Evolutionary conservation across 345 rosid species (phyloP).

Genomic region (Luvunga scandens): DNA sequence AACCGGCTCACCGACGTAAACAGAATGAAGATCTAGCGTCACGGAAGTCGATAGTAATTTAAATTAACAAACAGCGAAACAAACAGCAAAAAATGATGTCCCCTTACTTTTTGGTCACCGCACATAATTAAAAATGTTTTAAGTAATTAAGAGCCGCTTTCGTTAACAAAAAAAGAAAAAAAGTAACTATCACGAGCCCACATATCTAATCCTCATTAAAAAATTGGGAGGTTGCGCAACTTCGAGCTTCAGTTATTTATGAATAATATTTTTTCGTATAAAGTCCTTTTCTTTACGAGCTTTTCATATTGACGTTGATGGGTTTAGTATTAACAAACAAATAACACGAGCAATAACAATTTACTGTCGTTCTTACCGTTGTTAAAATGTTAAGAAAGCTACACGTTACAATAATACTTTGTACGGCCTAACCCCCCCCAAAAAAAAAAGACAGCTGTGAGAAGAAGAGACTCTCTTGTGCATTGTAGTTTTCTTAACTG

Average conservation of each 20-base stretch:
- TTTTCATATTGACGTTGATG: no score
- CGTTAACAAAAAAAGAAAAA: no score
- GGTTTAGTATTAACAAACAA: no score
- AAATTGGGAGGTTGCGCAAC: background rate
- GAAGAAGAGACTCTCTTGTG: background rate
- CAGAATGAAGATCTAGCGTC: conserved; percentile 58
- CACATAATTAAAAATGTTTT: background rate
- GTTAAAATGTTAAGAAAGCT: background rate
- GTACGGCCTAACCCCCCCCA: no score
- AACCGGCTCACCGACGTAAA: conserved; percentile 56
- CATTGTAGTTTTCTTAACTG: background rate
- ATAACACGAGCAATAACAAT: background rate
- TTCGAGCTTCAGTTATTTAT: background rate
- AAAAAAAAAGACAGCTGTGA: rapidly evolving
- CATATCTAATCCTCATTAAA: background rate
- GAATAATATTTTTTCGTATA: background rate
- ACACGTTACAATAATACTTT: background rate
- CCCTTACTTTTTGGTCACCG: conserved; percentile 7
- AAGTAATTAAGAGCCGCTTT: no score
- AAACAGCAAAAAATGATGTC: conserved; percentile 22
- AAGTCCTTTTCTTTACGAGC: background rate
- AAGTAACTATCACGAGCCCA: background rate
- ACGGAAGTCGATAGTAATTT: background rate
- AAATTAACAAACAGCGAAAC: background rate
- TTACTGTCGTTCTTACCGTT: background rate